A percentile compares a stretch with the other conserved stretches of the same genome.
phyloP scores from a whole-genome alignment of 768 basidiomycete genomes.

The Leccinum subtestaceum region DNA sequence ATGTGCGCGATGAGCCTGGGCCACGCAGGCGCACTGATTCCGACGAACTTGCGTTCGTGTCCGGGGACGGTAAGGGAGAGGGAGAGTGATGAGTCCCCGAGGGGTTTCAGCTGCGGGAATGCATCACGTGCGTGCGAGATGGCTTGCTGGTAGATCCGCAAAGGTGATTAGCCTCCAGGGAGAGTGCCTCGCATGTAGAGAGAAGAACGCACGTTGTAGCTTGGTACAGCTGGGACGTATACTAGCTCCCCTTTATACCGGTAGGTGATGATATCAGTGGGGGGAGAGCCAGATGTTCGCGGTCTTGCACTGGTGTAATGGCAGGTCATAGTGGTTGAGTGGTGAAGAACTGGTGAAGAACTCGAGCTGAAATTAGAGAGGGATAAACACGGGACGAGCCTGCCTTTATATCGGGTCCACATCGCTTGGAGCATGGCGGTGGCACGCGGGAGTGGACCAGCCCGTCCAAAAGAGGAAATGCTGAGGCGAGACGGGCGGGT shows the following conservation, averaged over 20 bases:
- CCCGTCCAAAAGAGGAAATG: no score
- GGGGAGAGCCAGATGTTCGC: not conserved
- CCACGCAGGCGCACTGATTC: slow-evolving; percentile 56
- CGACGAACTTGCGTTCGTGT: slow-evolving; percentile 36
- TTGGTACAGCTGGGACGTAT: slow-evolving; percentile 45
- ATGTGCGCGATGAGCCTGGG: slow-evolving; percentile 38
- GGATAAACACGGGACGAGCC: not conserved
- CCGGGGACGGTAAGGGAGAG: slow-evolving; percentile 41
- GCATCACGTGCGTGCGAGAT: slow-evolving; percentile 49
- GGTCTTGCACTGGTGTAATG: not conserved
- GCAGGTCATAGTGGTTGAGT: not conserved
- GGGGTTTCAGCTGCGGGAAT: slow-evolving; percentile 39
- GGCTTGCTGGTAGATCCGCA: slow-evolving; percentile 41
- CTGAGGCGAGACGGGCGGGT: no score
- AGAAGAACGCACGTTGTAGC: slow-evolving; percentile 40
- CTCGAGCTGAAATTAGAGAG: not conserved
- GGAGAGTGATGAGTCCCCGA: slow-evolving; percentile 41
- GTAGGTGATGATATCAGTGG: slow-evolving; percentile 48
- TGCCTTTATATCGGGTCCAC: not conserved
- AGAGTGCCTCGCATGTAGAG: not conserved
- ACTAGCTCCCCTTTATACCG: slow-evolving; percentile 43
- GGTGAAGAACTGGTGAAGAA: no score
- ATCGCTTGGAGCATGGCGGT: no score
- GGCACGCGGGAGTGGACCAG: no score
- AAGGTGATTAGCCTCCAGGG: not conserved